Evolutionary conservation across 1,284 basidiomycete species (phyloP).

Genomic region (Moniliophthora roreri): DNA sequence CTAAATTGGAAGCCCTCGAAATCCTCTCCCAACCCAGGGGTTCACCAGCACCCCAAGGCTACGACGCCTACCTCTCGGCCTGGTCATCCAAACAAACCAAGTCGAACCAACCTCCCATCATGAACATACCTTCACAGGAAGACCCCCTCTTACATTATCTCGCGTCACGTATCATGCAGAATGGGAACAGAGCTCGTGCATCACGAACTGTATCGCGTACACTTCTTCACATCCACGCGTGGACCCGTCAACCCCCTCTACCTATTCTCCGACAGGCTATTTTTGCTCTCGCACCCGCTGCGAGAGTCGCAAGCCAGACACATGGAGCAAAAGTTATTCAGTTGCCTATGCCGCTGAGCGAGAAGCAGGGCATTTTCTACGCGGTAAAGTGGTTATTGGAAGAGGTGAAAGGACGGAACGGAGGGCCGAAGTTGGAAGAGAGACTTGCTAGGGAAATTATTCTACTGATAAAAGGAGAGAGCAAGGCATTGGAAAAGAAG

Average conservation of each 20-base stretch:
- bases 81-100: background rate
- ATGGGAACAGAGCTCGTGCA: conserved; percentile 72
- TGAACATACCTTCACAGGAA: conserved; percentile 68
- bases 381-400: conserved; percentile 71
- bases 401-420: conserved; percentile 51
- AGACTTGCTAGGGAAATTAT: conserved; percentile 78
- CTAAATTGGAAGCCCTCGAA: background rate
- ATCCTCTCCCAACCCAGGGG: too few species aligned
- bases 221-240: conserved; percentile 69
- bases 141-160: conserved; percentile 80
- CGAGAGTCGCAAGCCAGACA: conserved; percentile 50
- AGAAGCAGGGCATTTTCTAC: conserved; percentile 71
- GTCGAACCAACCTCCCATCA: conserved; percentile 21
- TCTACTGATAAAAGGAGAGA: conserved; percentile 60
- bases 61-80: too few species aligned
- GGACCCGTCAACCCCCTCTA: conserved; percentile 73
- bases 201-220: conserved; percentile 57
- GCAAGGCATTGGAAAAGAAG: conserved; percentile 57
- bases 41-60: too few species aligned
- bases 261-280: conserved; percentile 79
- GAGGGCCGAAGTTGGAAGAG: conserved; percentile 52
- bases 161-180: conserved; percentile 61
- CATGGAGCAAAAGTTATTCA: conserved; percentile 62
- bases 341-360: conserved; percentile 70
- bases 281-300: conserved; percentile 62